Conservation (phyloP, 306 rosid species). For the Lithocarpus polystachyus region DNA sequence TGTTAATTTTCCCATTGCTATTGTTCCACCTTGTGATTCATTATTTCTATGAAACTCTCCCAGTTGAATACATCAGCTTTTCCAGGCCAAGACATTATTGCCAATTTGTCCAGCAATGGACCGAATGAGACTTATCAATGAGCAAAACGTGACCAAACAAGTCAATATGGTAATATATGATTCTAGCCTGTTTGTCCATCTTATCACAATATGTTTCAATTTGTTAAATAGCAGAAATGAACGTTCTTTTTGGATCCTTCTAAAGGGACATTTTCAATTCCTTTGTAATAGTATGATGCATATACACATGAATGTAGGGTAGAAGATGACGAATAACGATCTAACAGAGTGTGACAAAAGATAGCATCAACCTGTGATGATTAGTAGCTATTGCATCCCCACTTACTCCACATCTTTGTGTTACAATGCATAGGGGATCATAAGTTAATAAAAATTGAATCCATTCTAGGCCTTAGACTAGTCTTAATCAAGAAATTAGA, state of each 20-base stretch:
- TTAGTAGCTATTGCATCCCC: constrained; percentile 45
- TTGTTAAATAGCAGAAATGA: background rate
- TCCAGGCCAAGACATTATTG: constrained; percentile 30
- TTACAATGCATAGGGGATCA: constrained; percentile 39
- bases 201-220: background rate
- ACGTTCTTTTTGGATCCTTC: constrained; percentile 31
- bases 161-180: background rate
- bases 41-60: background rate
- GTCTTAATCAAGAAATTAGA: background rate
- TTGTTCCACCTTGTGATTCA: background rate
- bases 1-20: background rate
- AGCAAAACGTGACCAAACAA: constrained; percentile 62
- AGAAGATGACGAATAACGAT: constrained; percentile 41
- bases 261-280: constrained; percentile 21
- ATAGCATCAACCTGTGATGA: constrained; percentile 65
- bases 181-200: background rate
- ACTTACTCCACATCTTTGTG: constrained; percentile 10
- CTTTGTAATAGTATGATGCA: constrained; percentile 7
- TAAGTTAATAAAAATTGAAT: constrained; percentile 4
- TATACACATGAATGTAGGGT: constrained; percentile 18
- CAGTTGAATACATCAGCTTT: background rate
- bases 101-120: constrained; percentile 36
- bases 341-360: constrained; percentile 54
- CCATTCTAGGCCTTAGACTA: background rate
- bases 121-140: constrained; percentile 47